Evolutionary conservation across 2,329 filamentous ascomycete genomes (phyloP).

Genomic region (Colletotrichum neosansevieriae): DNA sequence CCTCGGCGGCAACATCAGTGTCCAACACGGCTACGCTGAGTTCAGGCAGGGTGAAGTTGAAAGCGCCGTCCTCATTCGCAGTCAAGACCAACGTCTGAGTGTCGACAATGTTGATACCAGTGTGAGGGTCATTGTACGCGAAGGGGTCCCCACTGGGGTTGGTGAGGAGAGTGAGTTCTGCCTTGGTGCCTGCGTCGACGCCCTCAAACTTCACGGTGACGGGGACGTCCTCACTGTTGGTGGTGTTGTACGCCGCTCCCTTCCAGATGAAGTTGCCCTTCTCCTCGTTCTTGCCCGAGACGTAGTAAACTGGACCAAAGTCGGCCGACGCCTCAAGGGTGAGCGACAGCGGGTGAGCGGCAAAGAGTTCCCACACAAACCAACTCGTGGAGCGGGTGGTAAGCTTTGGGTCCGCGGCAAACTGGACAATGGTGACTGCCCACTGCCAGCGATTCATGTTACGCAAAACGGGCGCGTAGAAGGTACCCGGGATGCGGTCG

Average conservation of each 20-base stretch:
- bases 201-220: conserved; percentile 61
- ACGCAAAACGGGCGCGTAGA: conserved; percentile 63
- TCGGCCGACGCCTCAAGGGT: conserved; percentile 58
- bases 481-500: conserved; percentile 66
- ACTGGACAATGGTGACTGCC: conserved; percentile 63
- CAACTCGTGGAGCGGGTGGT: conserved; percentile 64
- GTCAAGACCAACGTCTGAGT: conserved; percentile 52
- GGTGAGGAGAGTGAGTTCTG: conserved; percentile 59
- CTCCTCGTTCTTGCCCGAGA: conserved; percentile 59
- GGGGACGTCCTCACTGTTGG: conserved; percentile 56
- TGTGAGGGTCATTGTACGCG: conserved; percentile 57
- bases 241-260: conserved; percentile 65
- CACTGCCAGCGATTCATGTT: conserved; percentile 65
- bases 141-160: conserved; percentile 56
- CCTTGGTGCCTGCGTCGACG: conserved; percentile 52
- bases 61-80: conserved; percentile 59
- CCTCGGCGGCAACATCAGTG: conserved; percentile 44
- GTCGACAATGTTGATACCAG: conserved; percentile 63
- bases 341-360: conserved; percentile 57
- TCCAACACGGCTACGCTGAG: conserved; percentile 69
- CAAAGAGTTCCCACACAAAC: conserved; percentile 63
- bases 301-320: conserved; percentile 62
- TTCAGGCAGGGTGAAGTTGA: conserved; percentile 65
- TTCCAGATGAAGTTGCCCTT: conserved; percentile 61
- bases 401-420: conserved; percentile 59